Conservation (phyloP, 805 yeast species). For the Metschnikowia hibisci region DNA sequence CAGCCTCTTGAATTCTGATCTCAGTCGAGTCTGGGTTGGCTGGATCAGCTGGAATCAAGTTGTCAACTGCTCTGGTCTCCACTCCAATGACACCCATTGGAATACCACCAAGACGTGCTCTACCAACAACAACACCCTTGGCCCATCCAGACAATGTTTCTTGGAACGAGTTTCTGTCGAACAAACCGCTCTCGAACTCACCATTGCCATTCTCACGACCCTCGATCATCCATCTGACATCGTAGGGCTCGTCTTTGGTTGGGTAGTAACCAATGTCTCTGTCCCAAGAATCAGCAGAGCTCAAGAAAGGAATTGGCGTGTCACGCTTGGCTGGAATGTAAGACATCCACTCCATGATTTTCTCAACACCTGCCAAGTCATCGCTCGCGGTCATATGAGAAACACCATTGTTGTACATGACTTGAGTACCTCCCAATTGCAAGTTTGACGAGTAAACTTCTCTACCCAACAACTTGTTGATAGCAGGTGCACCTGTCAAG, state of each 20-base stretch:
- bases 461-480: conserved; percentile 92
- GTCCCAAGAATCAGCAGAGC: conserved; percentile 85
- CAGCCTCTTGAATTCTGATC: conserved; percentile 85
- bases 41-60: conserved; percentile 94
- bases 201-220: conserved; percentile 74
- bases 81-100: conserved; percentile 98
- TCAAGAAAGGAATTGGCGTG: conserved; percentile 85
- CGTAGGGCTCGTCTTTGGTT: conserved; percentile 66
- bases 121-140: conserved; percentile 95
- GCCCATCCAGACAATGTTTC: conserved; percentile 99
- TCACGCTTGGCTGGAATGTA: conserved; percentile 89
- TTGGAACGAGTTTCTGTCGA: conserved; percentile 89
- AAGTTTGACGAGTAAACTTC: conserved; percentile 96
- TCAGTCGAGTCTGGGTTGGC: conserved; percentile 96
- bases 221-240: conserved; percentile 90
- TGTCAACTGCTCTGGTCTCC: conserved; percentile 86
- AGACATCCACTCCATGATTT: conserved; percentile 93
- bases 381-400: conserved; percentile 96
- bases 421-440: conserved; percentile 98
- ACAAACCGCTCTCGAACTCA: conserved; percentile 78
- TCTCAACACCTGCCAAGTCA: conserved; percentile 93
- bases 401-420: conserved; percentile 98
- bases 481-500: conserved; percentile 98
- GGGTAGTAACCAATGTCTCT: conserved; percentile 86
- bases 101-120: conserved; percentile 98